phyloP scores from a whole-genome alignment of 345 rosid species.

The Limnanthes douglasii region DNA sequence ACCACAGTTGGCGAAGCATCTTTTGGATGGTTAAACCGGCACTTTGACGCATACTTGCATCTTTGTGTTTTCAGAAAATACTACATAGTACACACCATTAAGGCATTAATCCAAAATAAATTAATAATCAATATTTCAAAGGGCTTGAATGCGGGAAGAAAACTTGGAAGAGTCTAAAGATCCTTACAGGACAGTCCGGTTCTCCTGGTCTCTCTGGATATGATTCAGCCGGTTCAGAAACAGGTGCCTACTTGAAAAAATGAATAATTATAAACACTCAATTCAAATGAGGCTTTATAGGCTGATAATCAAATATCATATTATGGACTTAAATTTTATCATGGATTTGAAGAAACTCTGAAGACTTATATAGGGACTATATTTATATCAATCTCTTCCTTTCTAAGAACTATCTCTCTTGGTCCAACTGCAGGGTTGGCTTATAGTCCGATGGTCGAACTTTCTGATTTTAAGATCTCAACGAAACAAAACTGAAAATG shows the following conservation, averaged over 20 bases:
- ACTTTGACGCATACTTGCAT: slow-evolving; percentile 79
- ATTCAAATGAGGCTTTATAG: too few relatives aligned
- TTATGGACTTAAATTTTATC: too few relatives aligned
- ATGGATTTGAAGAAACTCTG: neutral
- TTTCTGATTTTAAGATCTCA: slow-evolving; percentile 1
- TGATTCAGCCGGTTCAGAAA: slow-evolving; percentile 25
- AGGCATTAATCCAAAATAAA: slow-evolving; percentile 1
- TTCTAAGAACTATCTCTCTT: too few relatives aligned
- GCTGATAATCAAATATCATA: too few relatives aligned
- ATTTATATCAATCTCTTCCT: slow-evolving; percentile 4
- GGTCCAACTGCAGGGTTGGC: neutral
- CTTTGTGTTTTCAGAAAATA: slow-evolving; percentile 80
- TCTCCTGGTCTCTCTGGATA: slow-evolving; percentile 82
- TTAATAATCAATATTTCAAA: slow-evolving; percentile 9
- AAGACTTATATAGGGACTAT: neutral
- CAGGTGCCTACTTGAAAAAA: slow-evolving; percentile 51
- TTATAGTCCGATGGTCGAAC: neutral
- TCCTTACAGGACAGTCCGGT: slow-evolving; percentile 90
- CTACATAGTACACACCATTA: slow-evolving; percentile 46
- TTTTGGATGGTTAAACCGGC: slow-evolving; percentile 95
- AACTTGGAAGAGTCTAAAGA: slow-evolving; percentile 3
- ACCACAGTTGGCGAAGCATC: slow-evolving; percentile 27
- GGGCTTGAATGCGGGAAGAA: slow-evolving; percentile 2
- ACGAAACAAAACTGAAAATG: neutral
- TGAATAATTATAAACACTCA: too few relatives aligned